These are phyloP conservation scores for Candida alai DNA, from an alignment of 805 yeast species.

Conservation along the genomic window DNA sequence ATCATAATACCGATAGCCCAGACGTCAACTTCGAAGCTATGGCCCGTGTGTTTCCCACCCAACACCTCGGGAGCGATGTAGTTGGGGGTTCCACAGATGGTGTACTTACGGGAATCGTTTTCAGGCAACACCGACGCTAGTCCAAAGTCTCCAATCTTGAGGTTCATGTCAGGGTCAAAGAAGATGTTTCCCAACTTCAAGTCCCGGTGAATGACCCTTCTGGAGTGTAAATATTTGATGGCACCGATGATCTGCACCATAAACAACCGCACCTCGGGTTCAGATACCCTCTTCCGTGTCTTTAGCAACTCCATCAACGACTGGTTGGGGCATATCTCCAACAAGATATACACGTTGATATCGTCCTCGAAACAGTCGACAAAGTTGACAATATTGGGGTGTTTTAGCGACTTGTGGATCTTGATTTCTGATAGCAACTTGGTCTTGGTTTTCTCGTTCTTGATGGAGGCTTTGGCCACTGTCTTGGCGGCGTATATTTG, in stretches of 20 bases:
- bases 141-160: constrained; percentile 97
- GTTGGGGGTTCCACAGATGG: constrained; percentile 98
- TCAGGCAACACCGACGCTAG: constrained; percentile 89
- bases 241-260: constrained; percentile 95
- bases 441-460: constrained; percentile 82
- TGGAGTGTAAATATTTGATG: constrained; percentile 82
- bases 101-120: constrained; percentile 69
- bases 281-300: constrained; percentile 77
- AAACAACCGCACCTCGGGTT: constrained; percentile 86
- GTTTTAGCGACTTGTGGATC: constrained; percentile 86
- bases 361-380: constrained; percentile 97
- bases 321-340: constrained; percentile 94
- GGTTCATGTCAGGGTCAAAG: constrained; percentile 88
- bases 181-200: constrained; percentile 93
- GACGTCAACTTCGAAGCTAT: constrained; percentile 89
- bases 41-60: constrained; percentile 83
- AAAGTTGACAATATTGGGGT: constrained; percentile 86
- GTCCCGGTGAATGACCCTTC: constrained; percentile 94
- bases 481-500: constrained; percentile 93
- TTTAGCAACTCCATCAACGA: constrained; percentile 90
- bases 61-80: constrained; percentile 98
- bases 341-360: constrained; percentile 83
- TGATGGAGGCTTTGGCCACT: constrained; percentile 92
- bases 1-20: constrained; percentile 99
- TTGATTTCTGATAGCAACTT: constrained; percentile 90